Evolutionary conservation across 1,284 basidiomycete species (phyloP).

Genomic region (Trametes polyzona): DNA sequence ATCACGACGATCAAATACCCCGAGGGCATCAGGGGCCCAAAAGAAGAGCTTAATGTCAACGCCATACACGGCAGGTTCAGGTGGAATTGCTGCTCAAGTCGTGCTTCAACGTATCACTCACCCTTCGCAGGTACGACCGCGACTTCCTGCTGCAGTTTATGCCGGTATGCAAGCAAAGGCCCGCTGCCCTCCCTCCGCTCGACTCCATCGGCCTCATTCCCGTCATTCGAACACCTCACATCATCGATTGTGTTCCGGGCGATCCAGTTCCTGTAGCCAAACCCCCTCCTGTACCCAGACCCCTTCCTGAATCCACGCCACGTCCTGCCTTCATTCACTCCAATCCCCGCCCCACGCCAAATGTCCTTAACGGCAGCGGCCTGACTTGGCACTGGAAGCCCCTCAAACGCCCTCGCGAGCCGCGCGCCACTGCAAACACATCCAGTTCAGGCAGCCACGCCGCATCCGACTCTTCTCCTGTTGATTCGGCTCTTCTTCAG

Average conservation of each 20-base stretch:
- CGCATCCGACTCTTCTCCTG: too few species aligned
- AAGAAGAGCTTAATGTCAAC: constrained; percentile 81
- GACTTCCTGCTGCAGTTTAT: constrained; percentile 98
- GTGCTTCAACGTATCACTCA: constrained; percentile 2
- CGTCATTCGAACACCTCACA: not conserved
- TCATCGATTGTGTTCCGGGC: not conserved
- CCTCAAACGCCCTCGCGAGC: too few species aligned
- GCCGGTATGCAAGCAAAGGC: constrained; percentile 92
- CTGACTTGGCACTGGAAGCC: too few species aligned
- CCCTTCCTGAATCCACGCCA: too few species aligned
- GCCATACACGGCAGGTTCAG: constrained; percentile 91
- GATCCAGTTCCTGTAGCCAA: not conserved
- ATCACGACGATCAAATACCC: constrained; percentile 70
- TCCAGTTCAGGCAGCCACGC: too few species aligned
- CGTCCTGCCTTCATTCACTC: too few species aligned
- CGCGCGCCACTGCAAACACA: too few species aligned
- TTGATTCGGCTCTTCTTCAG: too few species aligned
- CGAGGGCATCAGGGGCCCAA: constrained; percentile 76
- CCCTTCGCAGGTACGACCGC: constrained; percentile 80
- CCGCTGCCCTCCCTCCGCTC: constrained; percentile 68
- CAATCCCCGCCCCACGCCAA: too few species aligned
- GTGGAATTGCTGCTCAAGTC: too few species aligned
- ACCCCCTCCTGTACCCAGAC: not conserved
- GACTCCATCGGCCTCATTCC: not conserved
- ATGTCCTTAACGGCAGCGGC: too few species aligned